Evolutionary conservation across 2,329 filamentous ascomycete genomes (phyloP), one percentile per base, ranked within the genome.

Genomic region (Trichophyton rubrum): DNA sequence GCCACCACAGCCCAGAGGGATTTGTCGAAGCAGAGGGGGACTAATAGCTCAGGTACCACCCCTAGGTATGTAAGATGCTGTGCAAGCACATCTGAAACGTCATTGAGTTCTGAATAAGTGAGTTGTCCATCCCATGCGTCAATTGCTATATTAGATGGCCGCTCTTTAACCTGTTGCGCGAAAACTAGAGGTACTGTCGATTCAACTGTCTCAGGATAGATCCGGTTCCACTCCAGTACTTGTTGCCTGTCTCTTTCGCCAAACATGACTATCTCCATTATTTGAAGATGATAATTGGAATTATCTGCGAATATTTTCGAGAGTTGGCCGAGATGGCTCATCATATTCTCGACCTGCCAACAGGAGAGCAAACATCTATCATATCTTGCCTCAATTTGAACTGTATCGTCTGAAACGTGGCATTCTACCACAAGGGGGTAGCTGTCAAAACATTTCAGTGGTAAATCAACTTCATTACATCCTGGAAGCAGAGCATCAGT

Each of bases 341-440:
- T 49, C 11, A 38, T 20, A 7, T 49, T 56, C 33, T 15, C 40
- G n/a, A 38, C 38, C 9, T 40, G 38, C 38, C 38, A 40, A 15
- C 15, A 3, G 11, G 56, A 58, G 15, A 58, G 9, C 40, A 58
- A 15, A 41, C 17, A 33, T 7, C 17, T 17, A 41, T 58, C 56
- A 24, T 58, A 58, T 40, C 35, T 38, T 33, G 38, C 56, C 33
- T 58, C 84, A 61, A 85, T 74, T 13, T 80, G 70, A 67, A 86
- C 81, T 0, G 77, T 73, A 2, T 78, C 74, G 41, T 82, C 79
- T 0, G 65, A 66, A 4, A 86, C 72, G 2, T 81, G 82, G 68
- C 84, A 87, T 45, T 86, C 84, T 20, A 86, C 72, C 76, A 87
- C 86, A 33, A 87, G 78, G 9, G 61, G 58, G 57, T 62, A 62